Conservation (phyloP, 148 eudicot species). For the Silene uniflora region DNA sequence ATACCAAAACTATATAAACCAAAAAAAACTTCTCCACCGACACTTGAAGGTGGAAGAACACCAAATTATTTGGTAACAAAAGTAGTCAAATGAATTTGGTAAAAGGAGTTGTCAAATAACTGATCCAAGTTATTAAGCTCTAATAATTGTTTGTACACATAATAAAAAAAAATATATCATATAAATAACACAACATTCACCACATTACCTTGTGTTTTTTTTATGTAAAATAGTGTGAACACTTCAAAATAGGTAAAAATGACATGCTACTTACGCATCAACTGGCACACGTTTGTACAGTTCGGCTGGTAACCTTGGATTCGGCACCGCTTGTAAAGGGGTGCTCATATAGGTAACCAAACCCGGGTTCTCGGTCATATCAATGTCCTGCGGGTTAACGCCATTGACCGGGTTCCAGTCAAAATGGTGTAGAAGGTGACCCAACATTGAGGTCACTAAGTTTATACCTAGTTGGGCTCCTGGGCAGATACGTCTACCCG, state of each 20-base stretch:
- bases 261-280: constrained; percentile 27
- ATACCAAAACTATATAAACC: background rate
- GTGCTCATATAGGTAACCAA: constrained; percentile 63
- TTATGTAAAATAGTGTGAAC: background rate
- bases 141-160: constrained; percentile 1
- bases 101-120: background rate
- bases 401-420: constrained; percentile 53
- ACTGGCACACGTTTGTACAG: constrained; percentile 54
- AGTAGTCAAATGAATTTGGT: constrained; percentile 3
- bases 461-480: constrained; percentile 74
- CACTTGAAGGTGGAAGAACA: background rate
- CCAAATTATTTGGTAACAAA: background rate
- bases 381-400: constrained; percentile 55
- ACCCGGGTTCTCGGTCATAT: constrained; percentile 70
- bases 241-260: constrained; percentile 3
- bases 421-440: constrained; percentile 75
- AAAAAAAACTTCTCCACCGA: too few species aligned
- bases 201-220: background rate
- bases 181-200: background rate
- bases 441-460: constrained; percentile 71
- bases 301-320: constrained; percentile 59
- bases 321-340: constrained; percentile 54
- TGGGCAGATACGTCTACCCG: constrained; percentile 75
- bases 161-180: background rate
- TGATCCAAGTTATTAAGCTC: background rate